Conservation (phyloP, 768 basidiomycete species). For the Termitomyces bulborhizus region DNA sequence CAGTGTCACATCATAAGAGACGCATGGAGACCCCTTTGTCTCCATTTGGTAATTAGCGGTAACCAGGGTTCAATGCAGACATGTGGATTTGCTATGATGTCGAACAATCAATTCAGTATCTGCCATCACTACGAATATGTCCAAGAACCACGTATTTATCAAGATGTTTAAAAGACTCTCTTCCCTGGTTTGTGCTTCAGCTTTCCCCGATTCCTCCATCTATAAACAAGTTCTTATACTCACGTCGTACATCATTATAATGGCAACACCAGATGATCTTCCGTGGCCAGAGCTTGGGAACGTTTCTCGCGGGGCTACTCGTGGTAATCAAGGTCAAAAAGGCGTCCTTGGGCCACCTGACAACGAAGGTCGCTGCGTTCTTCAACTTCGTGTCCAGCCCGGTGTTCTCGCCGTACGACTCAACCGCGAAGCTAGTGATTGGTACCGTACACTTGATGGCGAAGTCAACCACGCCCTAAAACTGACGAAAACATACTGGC, state of each 20-base stretch:
- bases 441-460: slow-evolving; percentile 73
- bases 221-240: slow-evolving; percentile 15
- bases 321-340: slow-evolving; percentile 85
- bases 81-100: slow-evolving; percentile 17
- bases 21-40: slow-evolving; percentile 6
- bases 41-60: slow-evolving; percentile 15
- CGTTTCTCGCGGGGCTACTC: slow-evolving; percentile 75
- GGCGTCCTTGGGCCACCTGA: slow-evolving; percentile 69
- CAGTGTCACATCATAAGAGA: slow-evolving; percentile 17
- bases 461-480: slow-evolving; percentile 80
- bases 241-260: slow-evolving; percentile 24
- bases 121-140: slow-evolving; percentile 7
- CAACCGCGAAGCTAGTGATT: slow-evolving; percentile 73
- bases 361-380: slow-evolving; percentile 64
- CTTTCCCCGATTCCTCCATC: slow-evolving; percentile 14
- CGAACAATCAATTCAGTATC: slow-evolving; percentile 16
- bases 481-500: slow-evolving; percentile 82
- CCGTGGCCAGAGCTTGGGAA: slow-evolving; percentile 86
- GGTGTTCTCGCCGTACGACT: slow-evolving; percentile 73
- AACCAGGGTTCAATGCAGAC: slow-evolving; percentile 18
- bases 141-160: slow-evolving; percentile 6
- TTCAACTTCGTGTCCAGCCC: slow-evolving; percentile 81
- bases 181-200: slow-evolving; percentile 7
- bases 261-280: slow-evolving; percentile 65
- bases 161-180: slow-evolving; percentile 12